Evolutionary conservation across 106 monocot species (phyloP).

Genomic region (Dactylorhiza incarnata): DNA sequence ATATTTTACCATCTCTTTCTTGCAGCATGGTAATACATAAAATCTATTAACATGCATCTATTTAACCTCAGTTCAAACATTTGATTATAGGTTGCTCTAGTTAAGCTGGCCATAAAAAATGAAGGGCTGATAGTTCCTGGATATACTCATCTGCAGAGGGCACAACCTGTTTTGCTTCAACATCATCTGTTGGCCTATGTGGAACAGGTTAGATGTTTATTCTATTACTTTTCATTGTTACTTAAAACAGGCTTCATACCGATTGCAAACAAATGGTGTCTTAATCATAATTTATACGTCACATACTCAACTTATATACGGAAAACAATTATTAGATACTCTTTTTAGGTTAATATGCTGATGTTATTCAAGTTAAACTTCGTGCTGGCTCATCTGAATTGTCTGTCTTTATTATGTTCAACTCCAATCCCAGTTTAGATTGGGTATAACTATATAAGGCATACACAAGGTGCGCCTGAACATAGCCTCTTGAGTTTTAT

Average conservation of each 20-base stretch:
- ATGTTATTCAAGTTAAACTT: not conserved
- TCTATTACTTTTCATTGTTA: not conserved
- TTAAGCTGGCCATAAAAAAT: constrained; percentile 64
- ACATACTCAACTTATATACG: not conserved
- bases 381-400: not conserved
- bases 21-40: not conserved
- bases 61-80: not conserved
- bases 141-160: constrained; percentile 93
- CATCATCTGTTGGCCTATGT: constrained; percentile 90
- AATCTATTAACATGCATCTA: not conserved
- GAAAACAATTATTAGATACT: not conserved
- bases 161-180: constrained; percentile 86
- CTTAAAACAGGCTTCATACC: not conserved
- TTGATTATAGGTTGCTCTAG: constrained; percentile 62
- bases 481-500: not conserved
- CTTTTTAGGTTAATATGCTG: not conserved
- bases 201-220: constrained; percentile 56
- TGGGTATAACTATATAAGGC: not conserved
- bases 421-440: not conserved
- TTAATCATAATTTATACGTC: not conserved
- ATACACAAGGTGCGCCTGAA: not conserved
- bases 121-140: constrained; percentile 86
- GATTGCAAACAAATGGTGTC: not conserved
- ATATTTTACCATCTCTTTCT: not conserved
- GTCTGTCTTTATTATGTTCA: not conserved